These are phyloP conservation scores for Neurospora sublineolata DNA, from an alignment of 495 filamentous ascomycete species.

Conservation along the genomic window DNA sequence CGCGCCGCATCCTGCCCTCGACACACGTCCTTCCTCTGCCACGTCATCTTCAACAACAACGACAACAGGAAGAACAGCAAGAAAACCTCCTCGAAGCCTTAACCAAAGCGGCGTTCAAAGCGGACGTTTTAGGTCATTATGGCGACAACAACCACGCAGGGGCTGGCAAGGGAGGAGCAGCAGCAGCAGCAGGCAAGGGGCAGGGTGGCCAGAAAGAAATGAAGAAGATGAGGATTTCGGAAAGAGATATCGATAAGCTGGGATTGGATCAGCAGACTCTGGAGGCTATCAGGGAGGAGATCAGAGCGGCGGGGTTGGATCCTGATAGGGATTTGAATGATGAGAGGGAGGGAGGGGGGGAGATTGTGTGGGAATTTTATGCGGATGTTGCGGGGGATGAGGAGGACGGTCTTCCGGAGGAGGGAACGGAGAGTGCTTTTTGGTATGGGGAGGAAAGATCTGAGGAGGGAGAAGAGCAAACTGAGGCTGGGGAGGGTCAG, in stretches of 20 bases:
- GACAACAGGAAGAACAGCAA: neutral
- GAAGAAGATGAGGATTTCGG: slow-evolving; percentile 39
- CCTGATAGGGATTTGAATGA: slow-evolving; percentile 4
- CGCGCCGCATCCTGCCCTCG: neutral
- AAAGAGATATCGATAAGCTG: slow-evolving; percentile 55
- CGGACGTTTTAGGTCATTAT: neutral
- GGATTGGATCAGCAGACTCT: slow-evolving; percentile 58
- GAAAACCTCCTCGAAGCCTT: neutral
- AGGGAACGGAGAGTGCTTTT: neutral
- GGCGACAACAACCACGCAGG: neutral
- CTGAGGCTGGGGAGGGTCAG: neutral
- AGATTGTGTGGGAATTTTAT: neutral
- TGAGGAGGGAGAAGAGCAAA: neutral
- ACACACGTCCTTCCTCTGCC: neutral
- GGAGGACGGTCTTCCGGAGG: neutral
- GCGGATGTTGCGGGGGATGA: neutral
- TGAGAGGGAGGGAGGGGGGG: neutral
- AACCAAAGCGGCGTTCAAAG: neutral
- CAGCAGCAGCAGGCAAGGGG: neutral
- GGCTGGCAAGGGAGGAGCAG: slow-evolving; percentile 6
- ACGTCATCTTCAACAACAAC: neutral
- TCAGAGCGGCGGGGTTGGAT: slow-evolving; percentile 35
- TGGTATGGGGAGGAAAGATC: neutral
- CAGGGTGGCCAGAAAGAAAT: slow-evolving; percentile 18
- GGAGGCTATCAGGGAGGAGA: slow-evolving; percentile 49